phyloP scores from a whole-genome alignment of 2,329 filamentous ascomycete species.

The Calonectria hawksworthii region DNA sequence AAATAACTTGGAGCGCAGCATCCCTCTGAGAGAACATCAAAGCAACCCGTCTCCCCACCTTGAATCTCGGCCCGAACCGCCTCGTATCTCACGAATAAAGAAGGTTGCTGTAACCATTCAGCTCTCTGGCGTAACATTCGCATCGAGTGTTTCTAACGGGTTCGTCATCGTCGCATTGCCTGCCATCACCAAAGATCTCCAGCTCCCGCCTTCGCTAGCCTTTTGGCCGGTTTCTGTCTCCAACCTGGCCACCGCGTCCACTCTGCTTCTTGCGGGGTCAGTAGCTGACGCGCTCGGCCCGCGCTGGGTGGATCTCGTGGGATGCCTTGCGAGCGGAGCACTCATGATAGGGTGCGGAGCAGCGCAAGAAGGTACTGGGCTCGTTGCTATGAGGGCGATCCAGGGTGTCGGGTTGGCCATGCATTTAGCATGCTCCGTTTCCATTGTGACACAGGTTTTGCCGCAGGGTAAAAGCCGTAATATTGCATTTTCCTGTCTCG shows the following conservation, averaged over 20 bases:
- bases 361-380: not conserved
- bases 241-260: not conserved
- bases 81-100: not conserved
- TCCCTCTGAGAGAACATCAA: not conserved
- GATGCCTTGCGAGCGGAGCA: not conserved
- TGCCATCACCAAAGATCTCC: not conserved
- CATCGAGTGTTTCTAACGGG: not conserved
- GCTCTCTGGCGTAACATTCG: not conserved
- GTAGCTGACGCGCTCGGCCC: not conserved
- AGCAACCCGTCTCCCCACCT: not conserved
- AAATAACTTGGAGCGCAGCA: not conserved
- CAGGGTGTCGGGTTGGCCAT: not conserved
- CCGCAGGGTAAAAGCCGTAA: not conserved
- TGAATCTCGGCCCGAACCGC: not conserved
- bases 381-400: not conserved
- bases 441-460: not conserved
- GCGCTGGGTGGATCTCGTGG: not conserved
- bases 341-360: not conserved
- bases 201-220: not conserved
- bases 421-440: not conserved
- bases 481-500: not conserved
- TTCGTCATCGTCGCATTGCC: not conserved
- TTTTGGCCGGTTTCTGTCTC: not conserved
- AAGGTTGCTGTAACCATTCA: not conserved
- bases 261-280: not conserved